phyloP scores from a whole-genome alignment of 179 eudicot genomes.

The Vitellaria paradoxa region DNA sequence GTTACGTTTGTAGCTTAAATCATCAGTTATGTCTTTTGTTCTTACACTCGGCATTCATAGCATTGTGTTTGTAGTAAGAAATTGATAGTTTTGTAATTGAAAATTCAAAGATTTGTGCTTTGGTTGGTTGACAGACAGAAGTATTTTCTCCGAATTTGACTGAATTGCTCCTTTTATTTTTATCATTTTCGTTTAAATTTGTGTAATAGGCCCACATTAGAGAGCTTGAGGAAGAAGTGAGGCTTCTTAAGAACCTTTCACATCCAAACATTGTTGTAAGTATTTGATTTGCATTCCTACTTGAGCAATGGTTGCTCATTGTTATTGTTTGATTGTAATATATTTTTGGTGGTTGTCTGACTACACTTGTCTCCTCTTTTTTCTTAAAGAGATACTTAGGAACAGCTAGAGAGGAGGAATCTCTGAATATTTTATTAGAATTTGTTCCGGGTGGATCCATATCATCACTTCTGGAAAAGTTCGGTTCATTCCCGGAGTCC shows the following conservation, averaged over 20 bases:
- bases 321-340: background rate
- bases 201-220: slow-evolving; percentile 61
- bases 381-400: slow-evolving; percentile 66
- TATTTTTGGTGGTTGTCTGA: background rate
- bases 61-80: background rate
- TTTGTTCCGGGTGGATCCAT: slow-evolving; percentile 93
- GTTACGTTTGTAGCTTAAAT: slow-evolving; percentile 3
- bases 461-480: slow-evolving; percentile 72
- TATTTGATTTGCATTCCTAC: slow-evolving; percentile 3
- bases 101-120: background rate
- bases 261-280: slow-evolving; percentile 95
- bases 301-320: background rate
- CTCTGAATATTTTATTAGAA: slow-evolving; percentile 72
- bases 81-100: background rate
- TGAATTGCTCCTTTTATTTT: background rate
- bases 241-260: slow-evolving; percentile 84
- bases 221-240: slow-evolving; percentile 97
- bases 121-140: background rate
- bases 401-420: slow-evolving; percentile 73
- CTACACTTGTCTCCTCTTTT: background rate
- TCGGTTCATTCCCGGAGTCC: slow-evolving; percentile 82
- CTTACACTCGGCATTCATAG: background rate
- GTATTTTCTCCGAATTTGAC: background rate
- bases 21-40: background rate
- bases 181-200: background rate